Evolutionary conservation across 1,139 yeast genomes (phyloP), one percentile per base, ranked within the genome.

Genomic region (Kodamaea derodonti): DNA sequence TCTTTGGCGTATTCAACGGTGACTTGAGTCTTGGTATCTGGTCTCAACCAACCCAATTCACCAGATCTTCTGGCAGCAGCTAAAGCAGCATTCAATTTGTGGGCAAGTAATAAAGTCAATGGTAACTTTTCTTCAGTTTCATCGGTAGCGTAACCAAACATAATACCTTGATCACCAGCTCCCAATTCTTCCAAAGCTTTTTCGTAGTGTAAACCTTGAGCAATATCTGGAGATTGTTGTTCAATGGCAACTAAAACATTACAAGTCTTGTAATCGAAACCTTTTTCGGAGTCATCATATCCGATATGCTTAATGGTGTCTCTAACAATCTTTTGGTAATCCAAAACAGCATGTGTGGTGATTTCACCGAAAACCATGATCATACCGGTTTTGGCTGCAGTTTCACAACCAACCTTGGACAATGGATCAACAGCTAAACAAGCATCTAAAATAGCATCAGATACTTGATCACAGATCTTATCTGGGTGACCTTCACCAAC

Each of bases 151-250:
- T 92, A 92, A 69, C 99, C 99, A 63, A 92, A 92, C 99, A 92
- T 92, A 65, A 92, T 92, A 81, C 99, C 97, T 74, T 92, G 99
- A 75, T 92, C 99, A 82, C 99, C 99, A 49, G 99, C 98, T 67
- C 98, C 99, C 60, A 92, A 81, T 42, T 92, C 95, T 75, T 92
- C 99, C 51, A 92, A 76, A 42, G 96, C 94, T 72, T 88, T 79
- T 67, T 92, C 97, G 71, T 84, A 86, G 70, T 92, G 98, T 60
- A 92, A 80, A 77, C 98, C 98, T 74, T 92, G 97, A 46, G 98
- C 98, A 56, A 92, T 92, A 72, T 92, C 99, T 53, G 95, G 95
- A 38, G 97, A 88, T 73, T 92, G 98, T 73, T 92, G 97, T 76
- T 92, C 99, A 67, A 92, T 88, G 65, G 98, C 98, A 49, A 92